Conservation (phyloP, 768 basidiomycete genomes). For the Suillus luteus region DNA sequence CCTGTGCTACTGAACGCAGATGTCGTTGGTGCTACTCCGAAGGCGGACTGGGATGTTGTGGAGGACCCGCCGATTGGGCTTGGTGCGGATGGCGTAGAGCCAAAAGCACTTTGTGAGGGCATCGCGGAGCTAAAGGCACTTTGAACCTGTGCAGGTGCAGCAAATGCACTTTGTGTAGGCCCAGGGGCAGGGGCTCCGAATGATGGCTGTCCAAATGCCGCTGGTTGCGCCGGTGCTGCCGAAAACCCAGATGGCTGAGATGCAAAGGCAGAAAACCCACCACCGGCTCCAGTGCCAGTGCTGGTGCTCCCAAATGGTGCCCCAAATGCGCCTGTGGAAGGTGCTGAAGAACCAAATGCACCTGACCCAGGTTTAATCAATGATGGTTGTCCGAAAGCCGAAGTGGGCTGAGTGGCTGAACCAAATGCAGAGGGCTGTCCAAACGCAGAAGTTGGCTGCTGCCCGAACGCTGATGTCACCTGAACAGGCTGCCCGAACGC, state of each 20-base stretch:
- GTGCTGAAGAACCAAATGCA: conserved; percentile 48
- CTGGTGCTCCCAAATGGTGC: conserved; percentile 17
- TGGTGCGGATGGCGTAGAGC: background rate
- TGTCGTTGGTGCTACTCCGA: conserved; percentile 26
- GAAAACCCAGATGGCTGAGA: conserved; percentile 47
- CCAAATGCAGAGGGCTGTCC: conserved; percentile 39
- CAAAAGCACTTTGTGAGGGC: background rate
- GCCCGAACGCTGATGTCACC: conserved; percentile 33
- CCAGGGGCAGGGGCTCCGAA: conserved; percentile 20
- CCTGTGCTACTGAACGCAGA: conserved; percentile 23
- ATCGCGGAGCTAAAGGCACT: conserved; percentile 25
- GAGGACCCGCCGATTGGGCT: conserved; percentile 8
- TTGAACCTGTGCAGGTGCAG: conserved; percentile 16
- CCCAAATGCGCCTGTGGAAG: conserved; percentile 37
- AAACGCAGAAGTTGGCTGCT: conserved; percentile 29
- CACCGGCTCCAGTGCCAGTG: conserved; percentile 23
- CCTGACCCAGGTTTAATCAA: conserved; percentile 54
- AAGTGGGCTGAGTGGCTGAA: conserved; percentile 25
- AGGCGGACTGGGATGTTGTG: conserved; percentile 20
- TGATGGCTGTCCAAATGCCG: conserved; percentile 20
- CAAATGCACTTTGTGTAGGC: conserved; percentile 25
- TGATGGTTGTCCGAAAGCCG: conserved; percentile 37
- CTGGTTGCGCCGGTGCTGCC: conserved; percentile 10
- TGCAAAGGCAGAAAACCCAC: conserved; percentile 56
- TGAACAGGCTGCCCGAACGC: conserved; percentile 38